These are phyloP conservation scores for Dictyophora rubrovolvata DNA, from an alignment of 768 basidiomycete species.

Conservation along the genomic window DNA sequence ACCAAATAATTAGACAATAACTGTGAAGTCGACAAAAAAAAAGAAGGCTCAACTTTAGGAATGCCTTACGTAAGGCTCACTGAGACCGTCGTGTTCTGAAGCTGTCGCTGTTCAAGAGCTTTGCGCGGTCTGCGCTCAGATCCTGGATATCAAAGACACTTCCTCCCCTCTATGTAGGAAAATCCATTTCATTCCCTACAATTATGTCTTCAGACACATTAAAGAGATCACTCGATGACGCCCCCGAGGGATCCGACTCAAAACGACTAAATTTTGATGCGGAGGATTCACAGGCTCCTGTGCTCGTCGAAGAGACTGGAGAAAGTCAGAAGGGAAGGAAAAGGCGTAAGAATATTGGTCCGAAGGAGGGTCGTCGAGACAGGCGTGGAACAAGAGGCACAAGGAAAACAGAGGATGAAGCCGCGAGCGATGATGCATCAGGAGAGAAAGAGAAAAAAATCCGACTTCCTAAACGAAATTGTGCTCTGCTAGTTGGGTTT, in stretches of 20 bases:
- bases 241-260: not conserved
- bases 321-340: not conserved
- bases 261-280: not conserved
- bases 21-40: no score
- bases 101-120: not conserved
- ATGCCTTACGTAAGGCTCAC: not conserved
- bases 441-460: slow-evolving; percentile 31
- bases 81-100: not conserved
- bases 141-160: not conserved
- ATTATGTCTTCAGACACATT: not conserved
- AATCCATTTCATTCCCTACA: not conserved
- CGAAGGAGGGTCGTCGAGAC: not conserved
- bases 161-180: not conserved
- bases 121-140: not conserved
- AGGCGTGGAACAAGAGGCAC: slow-evolving; percentile 4
- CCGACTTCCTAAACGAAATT: slow-evolving; percentile 73
- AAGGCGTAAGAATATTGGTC: slow-evolving; percentile 1
- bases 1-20: no score
- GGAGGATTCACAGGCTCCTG: not conserved
- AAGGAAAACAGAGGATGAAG: slow-evolving; percentile 16
- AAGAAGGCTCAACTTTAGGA: no score
- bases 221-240: not conserved
- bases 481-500: slow-evolving; percentile 79
- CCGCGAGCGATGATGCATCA: slow-evolving; percentile 13
- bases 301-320: not conserved